Percentiles rank a stretch among this genome's conserved stretches.
Evolutionary conservation across 345 rosid species (phyloP).

Genomic region (Sonneratia caseolaris): DNA sequence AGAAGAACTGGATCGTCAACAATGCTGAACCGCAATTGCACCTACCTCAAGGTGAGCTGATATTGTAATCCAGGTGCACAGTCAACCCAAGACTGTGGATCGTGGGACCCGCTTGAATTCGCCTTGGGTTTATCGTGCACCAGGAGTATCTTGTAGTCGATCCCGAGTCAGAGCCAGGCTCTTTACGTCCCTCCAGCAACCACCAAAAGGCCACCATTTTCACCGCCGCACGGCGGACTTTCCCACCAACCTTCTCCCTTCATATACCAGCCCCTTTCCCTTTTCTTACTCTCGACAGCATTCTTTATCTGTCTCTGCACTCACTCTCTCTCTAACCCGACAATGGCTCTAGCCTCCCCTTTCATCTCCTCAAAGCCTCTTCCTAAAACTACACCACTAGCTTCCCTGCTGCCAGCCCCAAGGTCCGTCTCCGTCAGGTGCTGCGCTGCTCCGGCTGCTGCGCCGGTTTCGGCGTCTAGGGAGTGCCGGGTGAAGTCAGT

Average conservation of each 20-base stretch:
- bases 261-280: not conserved
- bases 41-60: not conserved
- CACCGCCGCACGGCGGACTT: constrained; percentile 16
- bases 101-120: not conserved
- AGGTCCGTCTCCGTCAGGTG: constrained; percentile 37
- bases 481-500: constrained; percentile 60
- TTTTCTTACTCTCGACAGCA: not conserved
- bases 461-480: constrained; percentile 14
- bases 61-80: not conserved
- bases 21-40: not conserved
- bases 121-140: not conserved
- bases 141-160: not conserved
- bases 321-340: constrained; percentile 1
- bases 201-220: constrained; percentile 7
- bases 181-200: not conserved
- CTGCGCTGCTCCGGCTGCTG: constrained; percentile 31
- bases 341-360: constrained; percentile 49
- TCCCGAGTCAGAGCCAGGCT: not conserved
- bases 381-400: constrained; percentile 22
- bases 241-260: constrained; percentile 4
- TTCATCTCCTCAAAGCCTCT: constrained; percentile 24
- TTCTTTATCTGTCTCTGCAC: constrained; percentile 8
- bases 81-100: not conserved
- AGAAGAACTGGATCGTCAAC: not conserved
- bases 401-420: constrained; percentile 15